Conservation (phyloP, 2,329 filamentous ascomycete species). For the Hypoxylon sp. region DNA sequence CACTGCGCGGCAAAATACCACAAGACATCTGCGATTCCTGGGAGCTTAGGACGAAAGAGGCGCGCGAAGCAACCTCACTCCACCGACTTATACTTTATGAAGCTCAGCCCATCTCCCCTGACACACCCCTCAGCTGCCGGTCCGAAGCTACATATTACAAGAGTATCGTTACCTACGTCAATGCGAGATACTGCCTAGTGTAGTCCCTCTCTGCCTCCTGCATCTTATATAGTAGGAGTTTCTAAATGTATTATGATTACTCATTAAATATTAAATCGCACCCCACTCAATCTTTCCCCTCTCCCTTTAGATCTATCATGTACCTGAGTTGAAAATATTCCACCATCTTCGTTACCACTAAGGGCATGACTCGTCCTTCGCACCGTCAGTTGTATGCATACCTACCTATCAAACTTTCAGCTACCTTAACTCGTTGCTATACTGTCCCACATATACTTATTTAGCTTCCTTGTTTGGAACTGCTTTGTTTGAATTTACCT, state of each 20-base stretch:
- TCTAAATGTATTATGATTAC: slow-evolving; percentile 10
- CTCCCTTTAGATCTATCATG: slow-evolving; percentile 15
- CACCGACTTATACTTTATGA: slow-evolving; percentile 29
- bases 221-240: slow-evolving; percentile 7
- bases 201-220: slow-evolving; percentile 12
- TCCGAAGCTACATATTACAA: slow-evolving; percentile 24
- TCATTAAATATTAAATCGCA: slow-evolving; percentile 26
- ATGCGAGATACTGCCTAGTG: slow-evolving; percentile 22
- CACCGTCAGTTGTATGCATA: neutral
- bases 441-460: neutral
- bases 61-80: slow-evolving; percentile 39
- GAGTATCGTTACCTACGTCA: slow-evolving; percentile 32
- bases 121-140: slow-evolving; percentile 12
- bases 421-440: slow-evolving; percentile 1
- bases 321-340: slow-evolving; percentile 20
- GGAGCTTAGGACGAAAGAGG: slow-evolving; percentile 22
- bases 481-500: neutral
- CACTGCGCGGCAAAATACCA: slow-evolving; percentile 21
- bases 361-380: slow-evolving; percentile 8
- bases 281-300: slow-evolving; percentile 26
- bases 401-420: slow-evolving; percentile 2
- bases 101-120: slow-evolving; percentile 14
- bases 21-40: slow-evolving; percentile 15
- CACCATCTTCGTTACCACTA: slow-evolving; percentile 18
- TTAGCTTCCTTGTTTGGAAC: neutral